Evolutionary conservation across 148 eudicot genomes (phyloP), one percentile per base, ranked within the genome.

Genomic region (Persicaria tinctoria): DNA sequence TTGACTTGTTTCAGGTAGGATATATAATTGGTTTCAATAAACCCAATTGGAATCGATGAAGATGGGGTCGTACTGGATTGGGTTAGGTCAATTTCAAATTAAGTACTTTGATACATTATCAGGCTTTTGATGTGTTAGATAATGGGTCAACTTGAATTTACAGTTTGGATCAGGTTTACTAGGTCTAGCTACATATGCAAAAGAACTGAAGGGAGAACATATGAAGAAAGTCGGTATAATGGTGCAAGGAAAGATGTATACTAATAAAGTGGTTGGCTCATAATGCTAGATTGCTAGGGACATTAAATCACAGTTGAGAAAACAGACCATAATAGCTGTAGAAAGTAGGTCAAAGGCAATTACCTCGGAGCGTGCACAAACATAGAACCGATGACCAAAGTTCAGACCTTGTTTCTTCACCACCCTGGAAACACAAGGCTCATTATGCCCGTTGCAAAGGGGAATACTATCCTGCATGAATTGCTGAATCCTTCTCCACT

Each of bases 301-400:
- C n/a, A 1, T 54, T 13, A 54, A 54, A 54, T 13, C 18, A 54
- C 57, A 54, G 14, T 54, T 4, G 5, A 20, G 20, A 46, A 70
- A 70, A 47, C 1, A 50, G 32, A 72, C 46, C 12, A 72, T n/a
- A 1, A 72, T 41, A 63, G 53, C 12, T 50, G 53, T 50, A 12
- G 46, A 64, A 32, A 44, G 5, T 59, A 18, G 38, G 18, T 13
- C 2, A 13, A 44, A 13, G 38, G 63, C n/a, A 41, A 27, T 76
- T 86, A 95, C 99, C 99, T 92, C 96, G 79, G 89, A 89, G 56
- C 97, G 99, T 64, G 97, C 96, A 80, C 99, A 95, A 72, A 87
- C 94, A 80, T 90, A 95, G 82, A 95, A 95, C 72, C 89, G 86
- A 75, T 90, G 88, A 45, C 99, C 99, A 80, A 85, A 86, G 78